phyloP scores from a whole-genome alignment of 2,329 filamentous ascomycete species.

The Pyrenochaeta sp. region DNA sequence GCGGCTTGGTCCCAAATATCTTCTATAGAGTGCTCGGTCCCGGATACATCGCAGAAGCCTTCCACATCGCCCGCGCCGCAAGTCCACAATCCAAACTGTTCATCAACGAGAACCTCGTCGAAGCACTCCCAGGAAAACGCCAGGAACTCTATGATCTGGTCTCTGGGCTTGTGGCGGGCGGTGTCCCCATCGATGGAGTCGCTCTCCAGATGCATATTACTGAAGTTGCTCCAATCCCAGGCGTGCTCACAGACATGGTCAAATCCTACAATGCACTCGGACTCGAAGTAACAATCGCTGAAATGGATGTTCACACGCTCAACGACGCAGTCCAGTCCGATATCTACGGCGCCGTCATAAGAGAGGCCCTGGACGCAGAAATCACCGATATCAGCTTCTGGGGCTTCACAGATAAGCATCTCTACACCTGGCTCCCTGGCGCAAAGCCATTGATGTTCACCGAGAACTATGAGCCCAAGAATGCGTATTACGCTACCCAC shows the following conservation, averaged over 20 bases:
- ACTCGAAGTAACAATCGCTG: conserved; percentile 12
- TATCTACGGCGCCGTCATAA: conserved; percentile 7
- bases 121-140: conserved; percentile 3
- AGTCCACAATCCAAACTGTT: conserved; percentile 1
- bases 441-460: conserved; percentile 17
- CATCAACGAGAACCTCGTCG: conserved; percentile 7
- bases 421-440: conserved; percentile 12
- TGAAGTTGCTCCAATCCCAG: conserved; percentile 6
- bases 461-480: conserved; percentile 9
- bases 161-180: conserved; percentile 4
- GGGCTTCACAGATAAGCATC: conserved; percentile 16
- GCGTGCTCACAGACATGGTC: conserved; percentile 9
- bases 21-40: conserved; percentile 6
- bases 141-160: conserved; percentile 8
- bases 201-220: conserved; percentile 17
- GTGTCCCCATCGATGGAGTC: conserved; percentile 14
- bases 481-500: conserved; percentile 8
- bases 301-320: conserved; percentile 14
- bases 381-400: conserved; percentile 16
- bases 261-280: conserved; percentile 9
- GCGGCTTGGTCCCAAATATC: conserved; percentile 3
- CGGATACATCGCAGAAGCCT: conserved; percentile 6
- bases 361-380: conserved; percentile 10
- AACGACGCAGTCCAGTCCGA: conserved; percentile 5
- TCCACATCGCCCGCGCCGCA: conserved; percentile 6